Evolutionary conservation across 805 yeast species (phyloP).

Genomic region (Cyberlindnera petersonii): DNA sequence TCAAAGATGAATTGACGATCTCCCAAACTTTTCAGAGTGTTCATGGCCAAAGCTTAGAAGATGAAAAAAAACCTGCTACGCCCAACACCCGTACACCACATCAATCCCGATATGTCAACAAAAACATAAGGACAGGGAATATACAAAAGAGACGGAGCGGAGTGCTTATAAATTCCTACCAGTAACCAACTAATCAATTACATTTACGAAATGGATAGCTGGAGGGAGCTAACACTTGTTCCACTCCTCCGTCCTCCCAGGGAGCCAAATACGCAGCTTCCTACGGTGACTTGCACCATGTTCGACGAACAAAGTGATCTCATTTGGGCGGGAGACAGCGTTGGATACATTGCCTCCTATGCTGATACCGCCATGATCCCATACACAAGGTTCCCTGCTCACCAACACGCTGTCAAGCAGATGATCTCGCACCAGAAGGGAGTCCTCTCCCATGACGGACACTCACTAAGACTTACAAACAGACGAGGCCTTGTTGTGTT

Average conservation of each 20-base stretch:
- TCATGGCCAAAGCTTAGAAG: too few relatives aligned
- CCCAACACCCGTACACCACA: slow-evolving; percentile 4
- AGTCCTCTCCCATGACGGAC: slow-evolving; percentile 51
- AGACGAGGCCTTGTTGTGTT: slow-evolving; percentile 52
- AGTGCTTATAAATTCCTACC: too few relatives aligned
- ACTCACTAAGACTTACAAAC: slow-evolving; percentile 48
- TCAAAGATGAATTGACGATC: not conserved
- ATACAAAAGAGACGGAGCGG: not conserved
- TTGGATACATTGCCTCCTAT: slow-evolving; percentile 39
- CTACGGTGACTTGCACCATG: slow-evolving; percentile 28
- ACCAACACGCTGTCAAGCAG: slow-evolving; percentile 45
- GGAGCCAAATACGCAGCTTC: slow-evolving; percentile 14
- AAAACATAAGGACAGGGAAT: too few relatives aligned
- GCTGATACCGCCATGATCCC: slow-evolving; percentile 46
- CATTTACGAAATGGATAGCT: slow-evolving; percentile 21
- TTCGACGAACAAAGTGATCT: slow-evolving; percentile 77
- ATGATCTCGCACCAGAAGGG: slow-evolving; percentile 54
- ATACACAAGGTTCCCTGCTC: slow-evolving; percentile 57
- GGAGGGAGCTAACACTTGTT: slow-evolving; percentile 25
- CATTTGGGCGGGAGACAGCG: slow-evolving; percentile 78
- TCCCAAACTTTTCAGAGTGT: slow-evolving; percentile 8
- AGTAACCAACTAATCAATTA: not conserved
- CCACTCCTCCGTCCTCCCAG: slow-evolving; percentile 25
- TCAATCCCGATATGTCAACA: not conserved
- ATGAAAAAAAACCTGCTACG: not conserved